A percentile compares a stretch with the other conserved stretches of the same genome.
Conservation (phyloP, 2,329 filamentous ascomycete species). For the Pseudocercospora eumusae region DNA sequence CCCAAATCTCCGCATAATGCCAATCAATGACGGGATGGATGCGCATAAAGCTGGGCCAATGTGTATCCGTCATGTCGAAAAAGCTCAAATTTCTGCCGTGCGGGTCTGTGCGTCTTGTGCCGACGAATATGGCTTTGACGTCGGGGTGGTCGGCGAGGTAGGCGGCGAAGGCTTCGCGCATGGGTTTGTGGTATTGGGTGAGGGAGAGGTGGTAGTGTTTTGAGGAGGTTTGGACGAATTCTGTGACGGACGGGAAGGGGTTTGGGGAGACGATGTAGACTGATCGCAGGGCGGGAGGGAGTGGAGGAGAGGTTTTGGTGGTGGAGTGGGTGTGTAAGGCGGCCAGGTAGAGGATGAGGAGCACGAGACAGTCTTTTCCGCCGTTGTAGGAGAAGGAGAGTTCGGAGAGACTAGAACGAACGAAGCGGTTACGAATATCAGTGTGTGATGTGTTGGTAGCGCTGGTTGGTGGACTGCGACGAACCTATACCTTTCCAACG, state of each 20-base stretch:
- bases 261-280: slow-evolving; percentile 86
- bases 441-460: not conserved
- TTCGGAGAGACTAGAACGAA: slow-evolving; percentile 62
- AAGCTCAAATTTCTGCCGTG: slow-evolving; percentile 76
- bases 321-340: slow-evolving; percentile 49
- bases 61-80: slow-evolving; percentile 84
- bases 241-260: slow-evolving; percentile 82
- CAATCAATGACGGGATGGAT: slow-evolving; percentile 96
- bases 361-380: slow-evolving; percentile 94
- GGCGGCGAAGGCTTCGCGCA: slow-evolving; percentile 76
- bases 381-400: slow-evolving; percentile 95
- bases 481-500: slow-evolving; percentile 74
- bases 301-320: slow-evolving; percentile 27
- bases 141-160: slow-evolving; percentile 67
- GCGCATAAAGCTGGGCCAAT: slow-evolving; percentile 90
- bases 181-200: slow-evolving; percentile 71
- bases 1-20: slow-evolving; percentile 95
- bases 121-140: slow-evolving; percentile 80
- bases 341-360: slow-evolving; percentile 82
- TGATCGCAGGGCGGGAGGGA: slow-evolving; percentile 64
- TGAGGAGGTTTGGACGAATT: slow-evolving; percentile 72
- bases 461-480: not conserved
- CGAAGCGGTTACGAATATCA: too few species aligned
- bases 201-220: slow-evolving; percentile 65
- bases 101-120: slow-evolving; percentile 87